Base-by-base conservation (phyloP, 2,329 filamentous ascomycete species). In the Neopestalotiopsis sp. region DNA sequence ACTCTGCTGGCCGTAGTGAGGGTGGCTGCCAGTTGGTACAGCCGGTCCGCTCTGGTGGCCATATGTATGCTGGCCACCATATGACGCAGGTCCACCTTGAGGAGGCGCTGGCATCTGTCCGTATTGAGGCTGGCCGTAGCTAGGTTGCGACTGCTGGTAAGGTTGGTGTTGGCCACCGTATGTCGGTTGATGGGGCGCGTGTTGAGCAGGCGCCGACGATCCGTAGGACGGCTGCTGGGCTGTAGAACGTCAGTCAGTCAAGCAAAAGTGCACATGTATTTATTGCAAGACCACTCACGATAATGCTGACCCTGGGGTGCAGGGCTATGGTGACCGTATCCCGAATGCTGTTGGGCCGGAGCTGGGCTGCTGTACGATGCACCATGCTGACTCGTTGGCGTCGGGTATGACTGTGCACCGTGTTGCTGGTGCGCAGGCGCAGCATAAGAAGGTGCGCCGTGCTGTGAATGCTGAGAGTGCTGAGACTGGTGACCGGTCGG, bases 201-300 rank as follows among this genome's bases (percentile, higher is more conserved):
- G 64, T 30, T 66, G 64, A 13, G 24, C 56, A 10, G 71, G 68
- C 20, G 75, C 71, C 20, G 77, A 71, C 13, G 77, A 71, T 62
- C 72, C 69, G 68, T 79, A 78, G 67, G 78, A 75, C 17, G 72
- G 74, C 73, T 79, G 77, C 68, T 75, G 76, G 24, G 75, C 74
- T 74, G 67, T 60, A 42, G 66, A 56, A 60, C 30, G 63, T 72
- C 66, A 74, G 71, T 60, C 49, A 24, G 34, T 62, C 24, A 34
- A 28, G 67, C 34, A 14, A 20, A 6, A 52, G 17, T 20, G 13
- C 28, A 38, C 34, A 24, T 20, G 34, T 12, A 5, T 57, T n/a
- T 12, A 5, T 57, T n/a, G 3, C 49, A 56, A 28, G 32, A 65
- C 42, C 34, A 73, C 73, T 71, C 72, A 79, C 78, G 65, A 71